phyloP scores from a whole-genome alignment of 257 asterid species.

The Solanum stenotomum region DNA sequence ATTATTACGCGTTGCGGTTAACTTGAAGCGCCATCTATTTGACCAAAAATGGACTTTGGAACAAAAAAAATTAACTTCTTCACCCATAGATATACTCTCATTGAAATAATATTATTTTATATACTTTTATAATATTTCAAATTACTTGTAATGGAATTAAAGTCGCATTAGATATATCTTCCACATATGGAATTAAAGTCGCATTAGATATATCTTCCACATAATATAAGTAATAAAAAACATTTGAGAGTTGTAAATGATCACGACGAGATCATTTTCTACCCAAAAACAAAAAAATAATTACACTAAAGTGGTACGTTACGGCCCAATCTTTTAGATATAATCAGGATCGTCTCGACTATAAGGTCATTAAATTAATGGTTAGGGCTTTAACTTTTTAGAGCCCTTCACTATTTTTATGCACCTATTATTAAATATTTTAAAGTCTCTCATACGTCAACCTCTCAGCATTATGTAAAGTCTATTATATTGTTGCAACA shows the following conservation, averaged over 20 bases:
- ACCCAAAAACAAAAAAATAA: background rate
- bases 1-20: background rate
- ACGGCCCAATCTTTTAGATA: background rate
- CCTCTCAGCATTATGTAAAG: too few species aligned
- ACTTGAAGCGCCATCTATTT: background rate
- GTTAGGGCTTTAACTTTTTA: too few species aligned
- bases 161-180: background rate
- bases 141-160: background rate
- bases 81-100: background rate
- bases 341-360: too few species aligned
- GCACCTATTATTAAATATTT: too few species aligned
- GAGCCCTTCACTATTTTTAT: too few species aligned
- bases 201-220: background rate
- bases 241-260: background rate
- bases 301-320: background rate
- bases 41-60: background rate
- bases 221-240: background rate
- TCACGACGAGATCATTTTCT: background rate
- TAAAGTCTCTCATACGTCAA: too few species aligned
- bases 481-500: too few species aligned
- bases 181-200: background rate
- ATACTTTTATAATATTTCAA: too few species aligned
- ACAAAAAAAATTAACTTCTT: too few species aligned
- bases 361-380: too few species aligned
- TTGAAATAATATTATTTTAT: background rate